A percentile compares a stretch with the other conserved stretches of the same genome.
Evolutionary conservation across 768 basidiomycete genomes (phyloP).

Genomic region (Pleurotus tuber-regium): DNA sequence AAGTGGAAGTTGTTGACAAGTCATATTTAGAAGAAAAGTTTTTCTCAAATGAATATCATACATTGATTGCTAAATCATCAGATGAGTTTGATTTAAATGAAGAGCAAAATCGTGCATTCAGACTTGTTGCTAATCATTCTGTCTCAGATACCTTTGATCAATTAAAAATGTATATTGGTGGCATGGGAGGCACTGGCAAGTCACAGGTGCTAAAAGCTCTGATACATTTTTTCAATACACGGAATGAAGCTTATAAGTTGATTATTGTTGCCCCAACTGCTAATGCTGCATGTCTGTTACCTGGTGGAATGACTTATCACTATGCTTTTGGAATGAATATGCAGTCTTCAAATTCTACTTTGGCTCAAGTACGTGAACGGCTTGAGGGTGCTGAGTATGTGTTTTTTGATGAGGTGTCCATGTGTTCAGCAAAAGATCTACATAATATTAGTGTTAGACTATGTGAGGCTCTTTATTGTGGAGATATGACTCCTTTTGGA

Average conservation of each 20-base stretch:
- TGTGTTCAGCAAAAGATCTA: constrained; percentile 32
- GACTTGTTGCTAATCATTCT: constrained; percentile 26
- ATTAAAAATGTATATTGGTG: constrained; percentile 31
- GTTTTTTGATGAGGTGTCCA: constrained; percentile 40
- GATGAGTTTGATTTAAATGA: constrained; percentile 19
- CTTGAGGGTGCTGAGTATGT: constrained; percentile 29
- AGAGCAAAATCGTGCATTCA: constrained; percentile 30
- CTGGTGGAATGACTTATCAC: constrained; percentile 24
- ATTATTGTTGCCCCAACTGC: constrained; percentile 25
- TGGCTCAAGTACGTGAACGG: too few species aligned
- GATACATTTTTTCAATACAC: constrained; percentile 17
- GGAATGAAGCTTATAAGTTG: constrained; percentile 25
- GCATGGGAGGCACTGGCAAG: constrained; percentile 32
- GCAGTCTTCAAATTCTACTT: too few species aligned
- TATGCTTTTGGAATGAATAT: constrained; percentile 11
- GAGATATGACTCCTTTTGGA: constrained; percentile 24
- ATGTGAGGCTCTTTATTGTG: constrained; percentile 17
- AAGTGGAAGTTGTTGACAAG: constrained; percentile 21
- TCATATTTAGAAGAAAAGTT: constrained; percentile 19
- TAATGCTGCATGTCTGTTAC: constrained; percentile 20
- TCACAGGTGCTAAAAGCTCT: constrained; percentile 26
- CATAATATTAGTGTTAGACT: constrained; percentile 27
- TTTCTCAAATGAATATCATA: neutral
- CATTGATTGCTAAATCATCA: neutral
- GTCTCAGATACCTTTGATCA: constrained; percentile 12